phyloP scores from a whole-genome alignment of 768 basidiomycete species.

The Agaricus sinodeliciosus region DNA sequence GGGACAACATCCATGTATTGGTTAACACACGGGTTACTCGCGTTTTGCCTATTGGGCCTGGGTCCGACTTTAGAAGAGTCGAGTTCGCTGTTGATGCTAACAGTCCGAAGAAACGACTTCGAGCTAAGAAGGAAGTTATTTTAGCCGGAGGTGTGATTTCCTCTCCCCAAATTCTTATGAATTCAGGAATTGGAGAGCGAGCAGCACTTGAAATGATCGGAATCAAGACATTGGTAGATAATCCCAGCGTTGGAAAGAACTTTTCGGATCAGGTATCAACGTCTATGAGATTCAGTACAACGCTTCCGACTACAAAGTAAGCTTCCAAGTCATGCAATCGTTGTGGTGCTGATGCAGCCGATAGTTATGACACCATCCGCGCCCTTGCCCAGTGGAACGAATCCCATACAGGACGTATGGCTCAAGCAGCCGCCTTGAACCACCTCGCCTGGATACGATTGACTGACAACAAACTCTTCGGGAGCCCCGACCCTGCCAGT shows the following conservation, averaged over 20 bases:
- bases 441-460: slow-evolving; percentile 10
- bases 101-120: slow-evolving; percentile 9
- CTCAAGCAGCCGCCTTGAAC: neutral
- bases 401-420: slow-evolving; percentile 10
- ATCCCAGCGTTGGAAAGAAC: slow-evolving; percentile 18
- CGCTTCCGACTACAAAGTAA: slow-evolving; percentile 1
- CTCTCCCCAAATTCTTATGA: slow-evolving; percentile 19
- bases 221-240: slow-evolving; percentile 13
- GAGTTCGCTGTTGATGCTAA: slow-evolving; percentile 4
- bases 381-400: slow-evolving; percentile 11
- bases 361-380: neutral
- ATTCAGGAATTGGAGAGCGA: slow-evolving; percentile 20
- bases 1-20: slow-evolving; percentile 8
- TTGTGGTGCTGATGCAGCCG: neutral
- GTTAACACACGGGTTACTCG: slow-evolving; percentile 11
- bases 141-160: slow-evolving; percentile 25
- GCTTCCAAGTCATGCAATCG: neutral
- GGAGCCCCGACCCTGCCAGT: slow-evolving; percentile 7
- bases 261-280: slow-evolving; percentile 15
- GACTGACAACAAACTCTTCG: neutral
- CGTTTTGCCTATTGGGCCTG: slow-evolving; percentile 2
- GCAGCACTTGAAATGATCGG: slow-evolving; percentile 11
- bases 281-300: neutral
- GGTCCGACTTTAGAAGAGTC: slow-evolving; percentile 10
- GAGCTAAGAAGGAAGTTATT: slow-evolving; percentile 24